Base-by-base conservation (phyloP, 2,329 filamentous ascomycete species). In the Talaromyces amestolkiae region DNA sequence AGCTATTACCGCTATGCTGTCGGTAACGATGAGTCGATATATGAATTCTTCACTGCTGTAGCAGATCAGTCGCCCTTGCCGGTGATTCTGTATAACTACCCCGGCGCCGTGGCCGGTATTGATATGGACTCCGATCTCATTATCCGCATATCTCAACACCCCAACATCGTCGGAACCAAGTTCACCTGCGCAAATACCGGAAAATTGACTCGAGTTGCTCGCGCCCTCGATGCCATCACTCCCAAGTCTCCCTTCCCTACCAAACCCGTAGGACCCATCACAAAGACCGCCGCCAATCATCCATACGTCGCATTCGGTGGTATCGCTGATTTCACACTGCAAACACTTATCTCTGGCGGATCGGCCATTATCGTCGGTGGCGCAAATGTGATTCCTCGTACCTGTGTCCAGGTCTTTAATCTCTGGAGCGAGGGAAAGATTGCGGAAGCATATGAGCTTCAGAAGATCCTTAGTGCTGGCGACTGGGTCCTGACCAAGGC, bases 101-200 rank as follows among this genome's bases (percentile, higher is more conserved):
- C 92, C 0, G 92, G 91, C 61, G 92, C 91, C 59, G 92, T 95
- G 6, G 86, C 91, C 6, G 92, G 92, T 60, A 90, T 96, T 73
- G 92, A 96, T 77, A 90, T 96, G 86, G 91, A 95, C 83, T 93
- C 90, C 66, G 92, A 96, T 76, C 84, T 94, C 66, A 86, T 96
- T 72, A 92, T 95, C 80, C 86, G 85, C 75, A 86, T 96, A 43
- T 90, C 89, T 53, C 81, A 88, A 75, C 92, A 96, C 79, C 87
- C 88, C 69, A 96, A 96, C 79, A 92, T 96, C 73, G 82, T 93
- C 68, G 92, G 92, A 68, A 93, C 91, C 64, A 96, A 96, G 78
- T 96, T 96, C 83, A 96, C 92, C 47, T 96, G 92, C 76, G 92
- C 91, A 69, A 95, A 92, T 82, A 95, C 91, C 0, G 92, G 92